Evolutionary conservation across 23 red algal genomes (phyloP).

Genomic region (Pyropia yezoensis): DNA sequence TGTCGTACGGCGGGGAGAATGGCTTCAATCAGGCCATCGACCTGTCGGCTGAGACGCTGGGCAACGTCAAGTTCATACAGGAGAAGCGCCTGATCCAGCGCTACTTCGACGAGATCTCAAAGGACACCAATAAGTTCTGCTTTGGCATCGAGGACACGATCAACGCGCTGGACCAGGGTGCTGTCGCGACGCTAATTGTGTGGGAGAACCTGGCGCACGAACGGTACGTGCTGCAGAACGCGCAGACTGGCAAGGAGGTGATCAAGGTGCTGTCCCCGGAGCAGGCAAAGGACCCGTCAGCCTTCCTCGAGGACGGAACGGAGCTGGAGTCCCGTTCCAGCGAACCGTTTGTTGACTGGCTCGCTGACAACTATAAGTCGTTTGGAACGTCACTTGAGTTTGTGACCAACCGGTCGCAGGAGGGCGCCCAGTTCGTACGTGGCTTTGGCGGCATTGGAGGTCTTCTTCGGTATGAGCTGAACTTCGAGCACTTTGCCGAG

Average conservation of each 20-base stretch:
- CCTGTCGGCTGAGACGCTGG: slow-evolving; percentile 78
- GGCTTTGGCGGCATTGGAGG: slow-evolving; percentile 99
- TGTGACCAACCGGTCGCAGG: slow-evolving; percentile 81
- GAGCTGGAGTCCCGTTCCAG: slow-evolving; percentile 77
- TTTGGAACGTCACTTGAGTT: slow-evolving; percentile 88
- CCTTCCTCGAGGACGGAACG: slow-evolving; percentile 46
- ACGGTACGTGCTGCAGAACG: slow-evolving; percentile 79
- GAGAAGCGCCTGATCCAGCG: slow-evolving; percentile 88
- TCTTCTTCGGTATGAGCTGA: slow-evolving; percentile 85
- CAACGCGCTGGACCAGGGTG: slow-evolving; percentile 83
- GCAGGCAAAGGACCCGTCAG: slow-evolving; percentile 57
- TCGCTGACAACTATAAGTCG: slow-evolving; percentile 90
- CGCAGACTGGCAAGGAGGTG: slow-evolving; percentile 71
- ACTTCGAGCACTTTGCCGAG: slow-evolving; percentile 67
- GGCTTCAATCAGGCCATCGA: slow-evolving; percentile 99
- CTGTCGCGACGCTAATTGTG: slow-evolving; percentile 87
- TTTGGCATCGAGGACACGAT: slow-evolving; percentile 90
- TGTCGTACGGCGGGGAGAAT: slow-evolving; percentile 95
- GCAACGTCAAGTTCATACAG: slow-evolving; percentile 96
- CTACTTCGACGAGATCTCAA: slow-evolving; percentile 94
- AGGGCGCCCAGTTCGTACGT: slow-evolving; percentile 93
- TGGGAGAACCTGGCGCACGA: slow-evolving; percentile 95
- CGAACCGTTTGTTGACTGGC: slow-evolving; percentile 90
- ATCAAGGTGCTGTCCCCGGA: slow-evolving; percentile 77
- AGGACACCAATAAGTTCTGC: slow-evolving; percentile 92